A percentile compares a stretch with the other conserved stretches of the same genome.
phyloP scores from a whole-genome alignment of 805 yeast genomes.

The Blastobotrys terrestris region DNA sequence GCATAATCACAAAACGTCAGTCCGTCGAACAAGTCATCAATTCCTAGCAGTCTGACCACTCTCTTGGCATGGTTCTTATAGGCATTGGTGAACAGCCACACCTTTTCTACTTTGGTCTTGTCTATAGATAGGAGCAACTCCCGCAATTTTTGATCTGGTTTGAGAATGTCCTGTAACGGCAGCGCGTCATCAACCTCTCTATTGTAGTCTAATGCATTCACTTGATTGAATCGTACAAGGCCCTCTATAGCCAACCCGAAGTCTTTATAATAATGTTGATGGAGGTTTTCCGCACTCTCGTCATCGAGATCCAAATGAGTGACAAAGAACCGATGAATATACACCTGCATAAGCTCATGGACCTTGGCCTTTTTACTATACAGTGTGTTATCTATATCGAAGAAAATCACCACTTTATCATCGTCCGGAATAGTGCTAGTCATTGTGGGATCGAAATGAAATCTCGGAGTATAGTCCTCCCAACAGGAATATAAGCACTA shows the following conservation, averaged over 20 bases:
- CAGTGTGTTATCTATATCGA: constrained; percentile 82
- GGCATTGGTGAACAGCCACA: constrained; percentile 95
- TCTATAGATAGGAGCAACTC: constrained; percentile 31
- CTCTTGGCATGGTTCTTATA: constrained; percentile 84
- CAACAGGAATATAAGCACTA: no score
- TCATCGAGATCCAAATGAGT: constrained; percentile 53
- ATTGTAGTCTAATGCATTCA: constrained; percentile 86
- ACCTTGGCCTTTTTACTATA: constrained; percentile 69
- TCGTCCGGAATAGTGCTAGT: constrained; percentile 10
- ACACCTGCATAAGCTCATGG: constrained; percentile 81
- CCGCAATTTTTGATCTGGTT: constrained; percentile 41
- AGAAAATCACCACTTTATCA: constrained; percentile 49
- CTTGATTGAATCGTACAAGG: constrained; percentile 52
- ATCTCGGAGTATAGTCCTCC: no score
- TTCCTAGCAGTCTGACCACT: constrained; percentile 70
- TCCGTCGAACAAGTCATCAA: constrained; percentile 94
- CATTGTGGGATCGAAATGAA: neutral
- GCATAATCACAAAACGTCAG: constrained; percentile 85
- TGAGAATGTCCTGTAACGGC: constrained; percentile 73
- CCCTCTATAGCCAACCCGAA: constrained; percentile 96
- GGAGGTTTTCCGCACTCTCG: constrained; percentile 68
- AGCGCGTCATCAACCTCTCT: constrained; percentile 85
- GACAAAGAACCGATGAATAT: constrained; percentile 77
- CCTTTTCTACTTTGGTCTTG: constrained; percentile 52
- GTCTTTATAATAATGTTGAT: constrained; percentile 68